Percentiles rank a stretch among this genome's conserved stretches.
Conservation (phyloP, 2,329 filamentous ascomycete species). For the Spiromastix sp. region DNA sequence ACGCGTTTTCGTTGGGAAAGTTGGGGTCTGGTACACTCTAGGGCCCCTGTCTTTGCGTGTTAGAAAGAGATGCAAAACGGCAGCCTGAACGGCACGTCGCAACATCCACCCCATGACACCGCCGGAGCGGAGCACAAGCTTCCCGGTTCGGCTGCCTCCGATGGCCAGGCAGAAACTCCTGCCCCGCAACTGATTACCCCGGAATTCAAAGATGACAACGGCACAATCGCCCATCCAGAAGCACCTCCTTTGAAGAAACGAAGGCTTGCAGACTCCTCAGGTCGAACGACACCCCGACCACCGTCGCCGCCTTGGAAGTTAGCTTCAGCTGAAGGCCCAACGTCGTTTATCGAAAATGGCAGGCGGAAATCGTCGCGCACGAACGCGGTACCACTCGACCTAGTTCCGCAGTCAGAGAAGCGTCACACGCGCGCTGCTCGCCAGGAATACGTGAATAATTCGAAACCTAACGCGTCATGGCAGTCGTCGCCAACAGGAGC, state of each 20-base stretch:
- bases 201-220: slow-evolving; percentile 21
- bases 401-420: slow-evolving; percentile 38
- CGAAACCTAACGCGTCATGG: slow-evolving; percentile 14
- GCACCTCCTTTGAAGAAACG: slow-evolving; percentile 36
- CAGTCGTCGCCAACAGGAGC: slow-evolving; percentile 2
- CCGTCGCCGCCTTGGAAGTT: slow-evolving; percentile 89
- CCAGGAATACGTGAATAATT: slow-evolving; percentile 23
- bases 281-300: slow-evolving; percentile 30
- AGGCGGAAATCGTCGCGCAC: slow-evolving; percentile 52
- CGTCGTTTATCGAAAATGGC: slow-evolving; percentile 61
- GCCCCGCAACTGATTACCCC: slow-evolving; percentile 17
- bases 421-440: slow-evolving; percentile 35
- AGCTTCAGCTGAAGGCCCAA: slow-evolving; percentile 72
- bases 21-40: slow-evolving; percentile 32
- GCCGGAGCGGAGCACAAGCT: slow-evolving; percentile 17
- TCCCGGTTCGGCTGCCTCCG: slow-evolving; percentile 14
- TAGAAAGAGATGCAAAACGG: slow-evolving; percentile 39
- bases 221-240: slow-evolving; percentile 20
- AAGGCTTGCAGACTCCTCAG: slow-evolving; percentile 30
- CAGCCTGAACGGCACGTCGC: slow-evolving; percentile 29
- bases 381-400: slow-evolving; percentile 36
- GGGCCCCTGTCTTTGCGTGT: slow-evolving; percentile 31
- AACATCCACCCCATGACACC: slow-evolving; percentile 29
- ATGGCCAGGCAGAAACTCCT: slow-evolving; percentile 15
- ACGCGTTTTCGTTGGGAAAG: slow-evolving; percentile 33